A percentile compares a stretch with the other conserved stretches of the same genome.
Conservation (phyloP, 768 basidiomycete genomes). For the Terana coerulea region DNA sequence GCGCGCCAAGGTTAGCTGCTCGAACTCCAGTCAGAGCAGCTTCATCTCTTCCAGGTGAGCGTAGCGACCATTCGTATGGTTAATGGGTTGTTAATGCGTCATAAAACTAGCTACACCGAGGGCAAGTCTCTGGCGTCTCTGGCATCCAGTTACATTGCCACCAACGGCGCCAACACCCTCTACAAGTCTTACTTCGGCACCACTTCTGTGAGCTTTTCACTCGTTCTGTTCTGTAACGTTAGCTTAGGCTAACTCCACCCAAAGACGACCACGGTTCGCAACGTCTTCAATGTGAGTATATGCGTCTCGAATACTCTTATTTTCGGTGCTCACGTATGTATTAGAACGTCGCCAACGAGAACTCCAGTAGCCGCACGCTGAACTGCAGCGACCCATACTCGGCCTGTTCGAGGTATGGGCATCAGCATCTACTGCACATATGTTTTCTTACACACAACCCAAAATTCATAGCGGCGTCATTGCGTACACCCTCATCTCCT, state of each 20-base stretch:
- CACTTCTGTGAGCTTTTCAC: constrained; percentile 14
- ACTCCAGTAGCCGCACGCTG: constrained; percentile 37
- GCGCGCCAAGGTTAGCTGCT: constrained; percentile 39
- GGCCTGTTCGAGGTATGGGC: constrained; percentile 18
- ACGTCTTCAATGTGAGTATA: constrained; percentile 26
- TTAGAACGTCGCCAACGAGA: constrained; percentile 39
- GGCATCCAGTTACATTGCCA: constrained; percentile 33
- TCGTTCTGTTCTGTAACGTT: neutral
- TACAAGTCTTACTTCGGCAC: constrained; percentile 37
- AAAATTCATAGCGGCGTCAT: constrained; percentile 30
- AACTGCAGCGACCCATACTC: constrained; percentile 39
- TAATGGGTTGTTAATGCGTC: constrained; percentile 14
- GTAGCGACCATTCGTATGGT: neutral
- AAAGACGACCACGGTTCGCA: constrained; percentile 30
- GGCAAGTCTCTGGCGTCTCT: constrained; percentile 35
- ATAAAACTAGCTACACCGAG: constrained; percentile 27
- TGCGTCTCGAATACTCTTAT: neutral
- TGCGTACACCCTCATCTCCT: constrained; percentile 42
- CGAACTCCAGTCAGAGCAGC: constrained; percentile 29
- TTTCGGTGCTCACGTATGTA: neutral
- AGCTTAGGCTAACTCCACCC: neutral
- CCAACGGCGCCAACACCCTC: constrained; percentile 35
- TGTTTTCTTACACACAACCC: neutral
- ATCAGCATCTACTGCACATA: neutral
- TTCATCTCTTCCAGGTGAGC: constrained; percentile 37